A percentile compares a stretch with the other conserved stretches of the same genome.
Evolutionary conservation across 1,284 basidiomycete genomes (phyloP).

Genomic region (Naganishia albida): DNA sequence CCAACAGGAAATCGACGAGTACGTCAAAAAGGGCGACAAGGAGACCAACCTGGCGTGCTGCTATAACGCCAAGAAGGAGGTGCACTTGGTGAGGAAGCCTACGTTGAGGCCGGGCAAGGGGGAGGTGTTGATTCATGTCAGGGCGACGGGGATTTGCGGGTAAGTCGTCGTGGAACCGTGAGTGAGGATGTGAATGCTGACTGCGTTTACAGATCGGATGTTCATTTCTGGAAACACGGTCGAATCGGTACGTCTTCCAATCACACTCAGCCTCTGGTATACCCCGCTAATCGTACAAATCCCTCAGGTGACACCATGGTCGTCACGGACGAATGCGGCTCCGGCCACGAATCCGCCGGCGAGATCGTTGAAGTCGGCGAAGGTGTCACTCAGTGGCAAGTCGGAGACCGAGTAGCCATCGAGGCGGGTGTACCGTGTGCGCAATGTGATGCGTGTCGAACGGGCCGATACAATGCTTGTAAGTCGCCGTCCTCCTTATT

Average conservation of each 20-base stretch:
- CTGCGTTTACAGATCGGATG: constrained; percentile 49
- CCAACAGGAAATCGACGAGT: constrained; percentile 37
- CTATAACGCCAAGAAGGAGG: constrained; percentile 53
- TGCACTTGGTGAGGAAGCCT: constrained; percentile 54
- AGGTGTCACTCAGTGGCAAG: constrained; percentile 51
- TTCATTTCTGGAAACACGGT: constrained; percentile 60
- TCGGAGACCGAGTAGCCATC: constrained; percentile 57
- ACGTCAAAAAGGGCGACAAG: constrained; percentile 34
- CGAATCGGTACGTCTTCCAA: constrained; percentile 44
- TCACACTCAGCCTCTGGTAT: neutral
- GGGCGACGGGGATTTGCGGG: constrained; percentile 57
- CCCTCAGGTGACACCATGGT: constrained; percentile 45
- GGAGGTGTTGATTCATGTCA: constrained; percentile 54
- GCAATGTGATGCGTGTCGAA: constrained; percentile 57
- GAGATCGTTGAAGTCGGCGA: constrained; percentile 55
- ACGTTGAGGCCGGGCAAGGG: constrained; percentile 47
- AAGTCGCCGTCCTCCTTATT: constrained; percentile 31
- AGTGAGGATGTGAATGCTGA: neutral
- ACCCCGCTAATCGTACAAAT: neutral
- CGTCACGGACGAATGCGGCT: constrained; percentile 53
- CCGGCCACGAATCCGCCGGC: constrained; percentile 56
- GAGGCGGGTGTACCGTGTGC: constrained; percentile 60
- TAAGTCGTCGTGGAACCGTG: constrained; percentile 36
- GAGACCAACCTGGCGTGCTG: constrained; percentile 50
- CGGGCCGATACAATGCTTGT: constrained; percentile 59